A percentile compares a stretch with the other conserved stretches of the same genome.
phyloP scores from a whole-genome alignment of 805 yeast genomes.

The Sporopachydermia lactativora region DNA sequence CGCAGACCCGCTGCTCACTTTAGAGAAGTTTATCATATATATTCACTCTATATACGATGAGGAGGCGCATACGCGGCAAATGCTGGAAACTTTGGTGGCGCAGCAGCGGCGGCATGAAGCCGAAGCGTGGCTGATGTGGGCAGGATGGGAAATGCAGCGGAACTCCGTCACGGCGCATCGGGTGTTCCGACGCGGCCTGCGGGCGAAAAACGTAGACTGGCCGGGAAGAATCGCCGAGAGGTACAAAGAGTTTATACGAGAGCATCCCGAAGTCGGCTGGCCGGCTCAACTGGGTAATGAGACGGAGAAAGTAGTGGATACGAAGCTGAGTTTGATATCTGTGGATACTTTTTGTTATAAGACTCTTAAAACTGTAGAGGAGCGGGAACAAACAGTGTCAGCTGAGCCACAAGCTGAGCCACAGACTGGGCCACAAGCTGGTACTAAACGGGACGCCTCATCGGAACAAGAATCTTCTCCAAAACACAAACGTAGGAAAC shows the following conservation, averaged over 20 bases:
- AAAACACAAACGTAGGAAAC: background rate
- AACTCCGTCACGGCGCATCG: background rate
- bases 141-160: background rate
- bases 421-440: background rate
- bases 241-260: background rate
- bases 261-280: background rate
- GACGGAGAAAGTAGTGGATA: too few species aligned
- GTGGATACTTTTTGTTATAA: too few species aligned
- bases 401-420: background rate
- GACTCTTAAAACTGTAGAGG: too few species aligned
- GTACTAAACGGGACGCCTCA: background rate
- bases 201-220: background rate
- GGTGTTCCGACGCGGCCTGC: background rate
- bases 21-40: background rate
- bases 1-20: background rate
- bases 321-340: too few species aligned
- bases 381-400: background rate
- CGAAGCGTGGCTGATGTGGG: background rate
- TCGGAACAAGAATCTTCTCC: background rate
- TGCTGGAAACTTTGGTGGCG: background rate
- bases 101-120: background rate
- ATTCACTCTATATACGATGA: background rate
- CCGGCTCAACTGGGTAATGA: background rate
- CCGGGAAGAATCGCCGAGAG: background rate
- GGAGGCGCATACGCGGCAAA: background rate